Conservation (phyloP, 495 filamentous ascomycete species). For the Terfezia claveryi region DNA sequence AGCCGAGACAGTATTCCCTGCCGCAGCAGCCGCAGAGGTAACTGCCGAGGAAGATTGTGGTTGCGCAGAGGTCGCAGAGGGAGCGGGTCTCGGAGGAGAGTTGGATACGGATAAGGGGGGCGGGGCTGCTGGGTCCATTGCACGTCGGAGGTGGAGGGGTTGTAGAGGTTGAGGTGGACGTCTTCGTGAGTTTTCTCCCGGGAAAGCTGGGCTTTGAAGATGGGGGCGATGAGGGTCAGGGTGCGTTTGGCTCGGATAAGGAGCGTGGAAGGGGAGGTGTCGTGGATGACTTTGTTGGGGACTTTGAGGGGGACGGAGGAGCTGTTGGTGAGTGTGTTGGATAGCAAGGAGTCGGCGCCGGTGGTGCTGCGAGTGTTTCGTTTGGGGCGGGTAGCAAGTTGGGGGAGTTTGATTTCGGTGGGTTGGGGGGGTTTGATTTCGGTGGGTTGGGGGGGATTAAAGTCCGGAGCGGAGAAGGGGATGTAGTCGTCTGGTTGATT, state of each 20-base stretch:
- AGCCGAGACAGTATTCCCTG: slow-evolving; percentile 15
- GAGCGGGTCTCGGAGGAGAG: slow-evolving; percentile 6
- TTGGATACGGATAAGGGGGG: slow-evolving; percentile 11
- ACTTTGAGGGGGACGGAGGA: neutral
- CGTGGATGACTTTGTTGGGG: neutral
- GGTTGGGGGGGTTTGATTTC: neutral
- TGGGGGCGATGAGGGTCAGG: slow-evolving; percentile 8
- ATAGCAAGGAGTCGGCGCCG: neutral
- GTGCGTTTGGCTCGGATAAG: slow-evolving; percentile 6
- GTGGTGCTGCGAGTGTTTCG: neutral
- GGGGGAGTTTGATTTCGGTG: no score
- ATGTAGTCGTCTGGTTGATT: neutral
- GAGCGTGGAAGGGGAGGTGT: neutral
- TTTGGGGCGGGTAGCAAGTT: neutral
- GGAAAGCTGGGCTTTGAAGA: slow-evolving; percentile 9
- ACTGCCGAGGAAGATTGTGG: slow-evolving; percentile 15
- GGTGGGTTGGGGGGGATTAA: neutral
- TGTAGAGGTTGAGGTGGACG: slow-evolving; percentile 2
- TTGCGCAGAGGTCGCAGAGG: slow-evolving; percentile 15
- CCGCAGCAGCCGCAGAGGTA: slow-evolving; percentile 20
- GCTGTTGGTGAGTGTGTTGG: neutral
- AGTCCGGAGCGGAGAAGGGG: neutral
- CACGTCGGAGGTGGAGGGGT: neutral
- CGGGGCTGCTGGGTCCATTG: slow-evolving; percentile 1
- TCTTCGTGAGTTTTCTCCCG: slow-evolving; percentile 11